Evolutionary conservation across 164 flowering plant genomes (phyloP).

Genomic region (Nymphaea colorata): DNA sequence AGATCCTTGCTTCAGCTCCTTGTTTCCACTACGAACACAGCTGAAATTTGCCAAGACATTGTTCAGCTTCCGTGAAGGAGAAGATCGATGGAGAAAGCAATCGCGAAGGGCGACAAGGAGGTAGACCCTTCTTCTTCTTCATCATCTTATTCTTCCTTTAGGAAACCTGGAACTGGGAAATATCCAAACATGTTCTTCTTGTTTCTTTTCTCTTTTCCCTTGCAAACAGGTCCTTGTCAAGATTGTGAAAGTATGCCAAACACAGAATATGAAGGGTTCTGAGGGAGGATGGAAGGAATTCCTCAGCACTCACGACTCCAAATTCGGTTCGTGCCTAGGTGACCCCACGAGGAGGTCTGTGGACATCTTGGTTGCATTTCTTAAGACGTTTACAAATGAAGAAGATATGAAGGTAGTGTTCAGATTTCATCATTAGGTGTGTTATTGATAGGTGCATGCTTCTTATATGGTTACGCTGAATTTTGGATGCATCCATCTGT

Average conservation of each 20-base stretch:
- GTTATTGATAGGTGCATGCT: no score
- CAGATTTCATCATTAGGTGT: not conserved
- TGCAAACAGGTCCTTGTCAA: slow-evolving; percentile 48
- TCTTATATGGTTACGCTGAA: not conserved
- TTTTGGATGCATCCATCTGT: not conserved
- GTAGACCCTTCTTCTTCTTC: not conserved
- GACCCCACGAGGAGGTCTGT: slow-evolving; percentile 63
- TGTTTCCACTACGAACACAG: not conserved
- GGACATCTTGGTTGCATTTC: slow-evolving; percentile 48
- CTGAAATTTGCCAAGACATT: not conserved
- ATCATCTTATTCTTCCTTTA: not conserved
- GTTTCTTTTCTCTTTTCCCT: not conserved
- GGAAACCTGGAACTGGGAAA: not conserved
- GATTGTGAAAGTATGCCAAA: slow-evolving; percentile 62
- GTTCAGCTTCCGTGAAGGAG: not conserved
- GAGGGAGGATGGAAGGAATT: slow-evolving; percentile 82
- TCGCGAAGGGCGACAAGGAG: not conserved
- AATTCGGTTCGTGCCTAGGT: slow-evolving; percentile 47
- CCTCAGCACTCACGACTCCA: slow-evolving; percentile 32
- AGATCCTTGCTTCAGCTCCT: no score
- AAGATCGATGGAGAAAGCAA: not conserved
- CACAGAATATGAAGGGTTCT: slow-evolving; percentile 43
- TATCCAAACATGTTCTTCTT: not conserved
- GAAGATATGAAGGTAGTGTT: slow-evolving; percentile 44
- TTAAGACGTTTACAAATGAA: slow-evolving; percentile 43